phyloP scores from a whole-genome alignment of 306 rosid species.

The Quercus ilex region DNA sequence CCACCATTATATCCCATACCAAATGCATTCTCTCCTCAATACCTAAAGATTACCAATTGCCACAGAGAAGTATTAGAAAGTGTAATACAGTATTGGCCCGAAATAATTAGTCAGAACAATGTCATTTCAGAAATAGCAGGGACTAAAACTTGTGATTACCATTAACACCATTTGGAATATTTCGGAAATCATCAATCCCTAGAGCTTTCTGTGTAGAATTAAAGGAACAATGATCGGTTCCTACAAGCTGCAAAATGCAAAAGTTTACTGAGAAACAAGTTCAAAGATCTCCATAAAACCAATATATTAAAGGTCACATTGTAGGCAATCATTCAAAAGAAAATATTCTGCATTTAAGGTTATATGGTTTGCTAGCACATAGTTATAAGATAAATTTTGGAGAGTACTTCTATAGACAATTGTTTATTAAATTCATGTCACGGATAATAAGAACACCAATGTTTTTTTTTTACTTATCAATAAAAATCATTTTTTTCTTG shows the following conservation, averaged over 20 bases:
- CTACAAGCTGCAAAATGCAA: conserved; percentile 74
- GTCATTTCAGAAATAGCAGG: background rate
- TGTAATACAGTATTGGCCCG: conserved; percentile 13
- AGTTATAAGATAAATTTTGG: background rate
- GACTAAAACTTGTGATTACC: conserved; percentile 44
- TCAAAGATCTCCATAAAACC: conserved; percentile 1
- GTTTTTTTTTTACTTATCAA: background rate
- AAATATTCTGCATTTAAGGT: background rate
- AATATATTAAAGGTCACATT: background rate
- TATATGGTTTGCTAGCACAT: background rate
- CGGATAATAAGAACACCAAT: background rate
- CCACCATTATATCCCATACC: conserved; percentile 96
- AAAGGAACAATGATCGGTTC: conserved; percentile 87
- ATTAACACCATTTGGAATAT: conserved; percentile 93
- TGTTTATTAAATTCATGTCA: too few relatives aligned
- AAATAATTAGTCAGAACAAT: background rate
- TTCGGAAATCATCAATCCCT: conserved; percentile 85
- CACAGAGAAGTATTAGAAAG: conserved; percentile 7
- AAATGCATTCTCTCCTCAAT: conserved; percentile 96
- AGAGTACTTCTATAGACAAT: background rate
- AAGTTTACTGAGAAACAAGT: conserved; percentile 19
- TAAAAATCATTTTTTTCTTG: background rate
- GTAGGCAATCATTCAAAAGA: background rate
- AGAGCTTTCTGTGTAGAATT: conserved; percentile 85
- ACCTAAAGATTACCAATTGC: conserved; percentile 49